Evolutionary conservation across 768 basidiomycete species (phyloP), one percentile per base, ranked within the genome.

Genomic region (Candolleomyces eurysporus): DNA sequence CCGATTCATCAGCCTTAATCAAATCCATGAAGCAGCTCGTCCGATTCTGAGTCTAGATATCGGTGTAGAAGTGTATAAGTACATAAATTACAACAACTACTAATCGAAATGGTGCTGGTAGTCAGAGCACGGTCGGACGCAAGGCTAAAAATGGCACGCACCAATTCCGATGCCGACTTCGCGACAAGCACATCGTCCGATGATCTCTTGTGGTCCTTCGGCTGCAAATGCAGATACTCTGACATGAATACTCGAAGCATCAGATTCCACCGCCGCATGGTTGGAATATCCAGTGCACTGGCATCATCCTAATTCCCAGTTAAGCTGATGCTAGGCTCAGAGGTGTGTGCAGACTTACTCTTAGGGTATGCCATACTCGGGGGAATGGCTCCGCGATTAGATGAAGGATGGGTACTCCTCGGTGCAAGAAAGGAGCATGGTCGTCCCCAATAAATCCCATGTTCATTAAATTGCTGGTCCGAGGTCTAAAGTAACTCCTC

Each of bases 321-420:
- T 56, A 45, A 16, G 26, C 21, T 60, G 45, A 14, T 13, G 62
- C 26, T 13, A 51, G 22, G 9, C n/a, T n/a, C n/a, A 16, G 19
- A 42, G 40, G 0, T n/a, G 19, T 9, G 31, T 16, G 19, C 58
- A 43, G 13, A 76, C 84, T 68, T 69, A 94, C 96, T 59, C 69
- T 71, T 40, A 92, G 69, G 8, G 83, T 88, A 72, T 98, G 95
- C 96, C 95, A 98, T 16, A 96, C 94, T 1, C 46, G 61, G 3
- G 97, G 97, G 73, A 98, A 99, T 2, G 92, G 94, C 51, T 85
- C 84, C 2, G 96, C 75, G 58, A 98, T 98, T 50, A 98, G 72
- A 73, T 99, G 97, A 65, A 99, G 75, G 56, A 98, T 76, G 63
- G 86, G 91, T 16, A 98, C 94, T 2, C 97, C 97, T 63, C 79